phyloP scores from a whole-genome alignment of 371 early-diverging fungal species.

The Mortierella sp. region DNA sequence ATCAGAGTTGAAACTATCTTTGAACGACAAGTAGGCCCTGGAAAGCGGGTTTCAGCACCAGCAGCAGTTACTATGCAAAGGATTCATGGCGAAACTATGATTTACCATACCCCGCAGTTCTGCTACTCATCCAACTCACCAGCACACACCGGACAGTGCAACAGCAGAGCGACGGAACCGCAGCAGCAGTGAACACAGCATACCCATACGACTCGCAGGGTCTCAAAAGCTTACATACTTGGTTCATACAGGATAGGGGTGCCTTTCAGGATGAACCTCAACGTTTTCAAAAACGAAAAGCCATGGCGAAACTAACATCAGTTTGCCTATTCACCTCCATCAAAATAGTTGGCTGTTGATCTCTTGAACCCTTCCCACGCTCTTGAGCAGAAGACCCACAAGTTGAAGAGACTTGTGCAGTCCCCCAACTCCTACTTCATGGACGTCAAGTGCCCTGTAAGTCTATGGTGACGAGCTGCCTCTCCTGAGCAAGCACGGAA shows the following conservation, averaged over 20 bases:
- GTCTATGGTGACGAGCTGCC: conserved; percentile 18
- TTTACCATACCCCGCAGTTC: background rate
- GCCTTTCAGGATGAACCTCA: background rate
- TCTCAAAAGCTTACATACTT: too few relatives aligned
- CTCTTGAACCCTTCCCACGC: conserved; percentile 98
- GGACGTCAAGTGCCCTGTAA: conserved; percentile 99
- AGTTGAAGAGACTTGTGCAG: conserved; percentile 99
- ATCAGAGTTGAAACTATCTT: background rate
- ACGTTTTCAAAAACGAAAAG: background rate
- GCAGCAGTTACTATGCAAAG: background rate
- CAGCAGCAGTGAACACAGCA: background rate
- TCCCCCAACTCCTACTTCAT: conserved; percentile 99
- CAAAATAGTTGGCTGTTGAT: conserved; percentile 95
- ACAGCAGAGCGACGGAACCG: background rate
- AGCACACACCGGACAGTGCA: background rate
- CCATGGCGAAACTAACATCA: conserved; percentile 41
- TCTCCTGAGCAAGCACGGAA: background rate
- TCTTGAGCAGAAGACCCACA: conserved; percentile 95
- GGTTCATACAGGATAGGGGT: background rate
- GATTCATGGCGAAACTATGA: conserved; percentile 39
- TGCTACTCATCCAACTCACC: background rate
- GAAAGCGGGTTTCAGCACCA: background rate
- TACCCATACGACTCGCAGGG: background rate
- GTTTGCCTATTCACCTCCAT: conserved; percentile 7
- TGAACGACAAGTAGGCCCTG: background rate